These are phyloP conservation scores for Carex kokanica DNA, from an alignment of 176 grass and related monocot genomes.

Conservation along the genomic window DNA sequence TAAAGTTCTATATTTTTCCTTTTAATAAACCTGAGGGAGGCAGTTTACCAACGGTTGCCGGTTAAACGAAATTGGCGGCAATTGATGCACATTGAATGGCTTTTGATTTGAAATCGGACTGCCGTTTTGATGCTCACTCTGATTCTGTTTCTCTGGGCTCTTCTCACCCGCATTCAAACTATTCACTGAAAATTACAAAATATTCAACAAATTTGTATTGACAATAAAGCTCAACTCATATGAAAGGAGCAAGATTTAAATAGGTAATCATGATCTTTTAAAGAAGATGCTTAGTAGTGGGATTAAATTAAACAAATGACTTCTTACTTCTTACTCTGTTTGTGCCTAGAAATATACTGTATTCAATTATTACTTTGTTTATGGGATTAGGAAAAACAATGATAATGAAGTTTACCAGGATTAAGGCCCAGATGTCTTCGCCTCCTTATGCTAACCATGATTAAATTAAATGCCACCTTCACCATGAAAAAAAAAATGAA, in stretches of 20 bases:
- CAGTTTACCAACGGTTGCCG: slow-evolving; percentile 24
- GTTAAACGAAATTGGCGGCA: slow-evolving; percentile 43
- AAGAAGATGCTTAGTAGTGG: slow-evolving; percentile 7
- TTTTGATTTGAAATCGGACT: slow-evolving; percentile 46
- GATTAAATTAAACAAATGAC: slow-evolving; percentile 10
- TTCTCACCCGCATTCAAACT: slow-evolving; percentile 46
- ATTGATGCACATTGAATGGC: slow-evolving; percentile 55
- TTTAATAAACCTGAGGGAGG: slow-evolving; percentile 11
- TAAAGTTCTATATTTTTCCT: background rate
- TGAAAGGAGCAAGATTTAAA: background rate
- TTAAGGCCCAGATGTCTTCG: slow-evolving; percentile 57
- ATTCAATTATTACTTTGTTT: background rate
- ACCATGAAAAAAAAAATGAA: background rate
- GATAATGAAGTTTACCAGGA: slow-evolving; percentile 47
- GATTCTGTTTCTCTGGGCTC: slow-evolving; percentile 36
- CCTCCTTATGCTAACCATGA: slow-evolving; percentile 88
- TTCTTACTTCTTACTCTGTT: background rate
- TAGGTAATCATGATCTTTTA: slow-evolving; percentile 22
- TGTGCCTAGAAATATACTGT: background rate
- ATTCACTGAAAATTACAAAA: slow-evolving; percentile 73
- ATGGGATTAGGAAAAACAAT: slow-evolving; percentile 16
- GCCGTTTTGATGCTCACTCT: slow-evolving; percentile 1
- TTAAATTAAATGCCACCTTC: slow-evolving; percentile 48
- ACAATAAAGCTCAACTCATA: slow-evolving; percentile 6
- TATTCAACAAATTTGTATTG: slow-evolving; percentile 16